phyloP scores from a whole-genome alignment of 2,329 filamentous ascomycete species.

The Aureobasidium leucospermi region DNA sequence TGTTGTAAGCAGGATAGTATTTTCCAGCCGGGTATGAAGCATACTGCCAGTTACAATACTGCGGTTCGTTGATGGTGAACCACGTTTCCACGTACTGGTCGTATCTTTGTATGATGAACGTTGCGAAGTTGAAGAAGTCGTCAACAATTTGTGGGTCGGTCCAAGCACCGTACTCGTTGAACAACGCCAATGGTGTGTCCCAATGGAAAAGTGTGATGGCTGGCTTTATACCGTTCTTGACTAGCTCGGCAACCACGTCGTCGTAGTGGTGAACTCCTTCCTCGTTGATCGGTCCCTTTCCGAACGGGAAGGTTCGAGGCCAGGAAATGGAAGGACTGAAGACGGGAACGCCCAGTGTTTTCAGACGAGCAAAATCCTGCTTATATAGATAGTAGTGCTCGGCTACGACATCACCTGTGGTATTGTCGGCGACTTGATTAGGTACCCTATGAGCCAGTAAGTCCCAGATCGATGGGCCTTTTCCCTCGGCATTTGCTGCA shows the following conservation, averaged over 20 bases:
- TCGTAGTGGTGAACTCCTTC: constrained; percentile 43
- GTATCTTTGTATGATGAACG: constrained; percentile 32
- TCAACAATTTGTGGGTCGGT: constrained; percentile 31
- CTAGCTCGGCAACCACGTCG: constrained; percentile 35
- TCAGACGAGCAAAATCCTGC: constrained; percentile 29
- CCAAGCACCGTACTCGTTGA: constrained; percentile 35
- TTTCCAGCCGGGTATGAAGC: constrained; percentile 20
- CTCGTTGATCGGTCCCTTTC: constrained; percentile 39
- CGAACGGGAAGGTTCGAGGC: constrained; percentile 45
- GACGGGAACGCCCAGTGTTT: constrained; percentile 29
- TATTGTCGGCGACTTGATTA: constrained; percentile 27
- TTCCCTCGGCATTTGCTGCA: constrained; percentile 24
- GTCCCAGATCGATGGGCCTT: constrained; percentile 24
- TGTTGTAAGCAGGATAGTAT: constrained; percentile 35
- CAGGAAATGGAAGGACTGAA: constrained; percentile 42
- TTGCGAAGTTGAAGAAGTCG: constrained; percentile 36
- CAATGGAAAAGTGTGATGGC: constrained; percentile 41
- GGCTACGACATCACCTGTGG: constrained; percentile 40
- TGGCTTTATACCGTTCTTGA: constrained; percentile 32
- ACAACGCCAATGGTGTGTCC: constrained; percentile 31
- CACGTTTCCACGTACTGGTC: constrained; percentile 32
- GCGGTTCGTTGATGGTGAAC: constrained; percentile 38
- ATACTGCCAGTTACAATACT: constrained; percentile 19
- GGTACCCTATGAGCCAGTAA: constrained; percentile 26
- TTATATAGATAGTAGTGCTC: constrained; percentile 35